Evolutionary conservation across 768 basidiomycete species (phyloP).

Genomic region (Nidularia sp.): DNA sequence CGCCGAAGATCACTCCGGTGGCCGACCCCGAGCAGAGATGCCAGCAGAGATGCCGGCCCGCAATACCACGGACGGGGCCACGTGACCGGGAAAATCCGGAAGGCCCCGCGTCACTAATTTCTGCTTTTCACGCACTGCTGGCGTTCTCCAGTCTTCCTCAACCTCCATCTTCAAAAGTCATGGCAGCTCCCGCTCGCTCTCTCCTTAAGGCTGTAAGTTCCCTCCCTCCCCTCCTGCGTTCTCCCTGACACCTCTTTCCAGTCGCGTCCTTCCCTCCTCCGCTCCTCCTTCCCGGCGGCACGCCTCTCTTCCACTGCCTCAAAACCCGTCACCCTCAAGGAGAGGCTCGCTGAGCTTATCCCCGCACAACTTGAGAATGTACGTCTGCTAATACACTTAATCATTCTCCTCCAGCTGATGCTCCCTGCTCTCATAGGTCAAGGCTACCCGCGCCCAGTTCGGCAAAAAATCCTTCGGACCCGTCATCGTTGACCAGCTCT

Average conservation of each 20-base stretch:
- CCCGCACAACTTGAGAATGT: slow-evolving; percentile 81
- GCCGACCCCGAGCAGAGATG: not conserved
- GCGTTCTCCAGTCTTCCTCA: slow-evolving; percentile 8
- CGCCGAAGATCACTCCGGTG: not conserved
- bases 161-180: slow-evolving; percentile 17
- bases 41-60: too few species aligned
- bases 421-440: slow-evolving; percentile 48
- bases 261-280: slow-evolving; percentile 49
- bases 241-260: slow-evolving; percentile 17
- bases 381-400: slow-evolving; percentile 8
- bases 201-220: slow-evolving; percentile 34
- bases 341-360: slow-evolving; percentile 90
- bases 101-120: slow-evolving; percentile 14
- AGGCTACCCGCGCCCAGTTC: slow-evolving; percentile 78
- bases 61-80: not conserved
- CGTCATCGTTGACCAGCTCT: slow-evolving; percentile 86
- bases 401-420: not conserved
- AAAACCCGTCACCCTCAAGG: slow-evolving; percentile 80
- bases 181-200: slow-evolving; percentile 36
- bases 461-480: slow-evolving; percentile 94
- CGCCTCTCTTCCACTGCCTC: slow-evolving; percentile 63
- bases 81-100: slow-evolving; percentile 2
- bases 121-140: slow-evolving; percentile 1
- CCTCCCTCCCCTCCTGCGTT: slow-evolving; percentile 1
- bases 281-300: slow-evolving; percentile 38